These are phyloP conservation scores for Lumnitzera littorea DNA, from an alignment of 345 rosid genomes.

Conservation along the genomic window DNA sequence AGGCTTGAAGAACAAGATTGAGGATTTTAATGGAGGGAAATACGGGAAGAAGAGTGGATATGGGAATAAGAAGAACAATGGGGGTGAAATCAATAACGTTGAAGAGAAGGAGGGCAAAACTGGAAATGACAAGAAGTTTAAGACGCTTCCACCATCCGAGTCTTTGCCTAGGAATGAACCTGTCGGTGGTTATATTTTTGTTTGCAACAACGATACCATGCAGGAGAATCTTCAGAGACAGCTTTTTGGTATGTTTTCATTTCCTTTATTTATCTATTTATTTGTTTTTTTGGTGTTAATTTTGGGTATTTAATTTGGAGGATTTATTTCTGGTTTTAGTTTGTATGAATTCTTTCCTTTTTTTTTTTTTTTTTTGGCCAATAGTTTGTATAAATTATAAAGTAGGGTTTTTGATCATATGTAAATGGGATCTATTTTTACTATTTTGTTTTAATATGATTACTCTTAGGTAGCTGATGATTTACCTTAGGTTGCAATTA, in stretches of 20 bases:
- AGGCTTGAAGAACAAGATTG: conserved; percentile 46
- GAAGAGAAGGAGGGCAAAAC: conserved; percentile 23
- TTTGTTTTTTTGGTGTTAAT: neutral
- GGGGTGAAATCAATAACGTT: conserved; percentile 16
- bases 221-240: conserved; percentile 44
- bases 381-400: too few relatives aligned
- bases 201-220: conserved; percentile 62
- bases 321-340: too few relatives aligned
- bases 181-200: conserved; percentile 53
- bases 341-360: too few relatives aligned
- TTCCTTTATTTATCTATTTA: neutral
- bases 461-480: too few relatives aligned
- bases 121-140: conserved; percentile 24
- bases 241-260: conserved; percentile 37
- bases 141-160: conserved; percentile 29
- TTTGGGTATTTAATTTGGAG: too few relatives aligned
- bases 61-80: conserved; percentile 24
- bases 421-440: too few relatives aligned
- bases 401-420: too few relatives aligned
- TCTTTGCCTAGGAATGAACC: conserved; percentile 32
- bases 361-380: too few relatives aligned
- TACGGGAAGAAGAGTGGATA: conserved; percentile 42
- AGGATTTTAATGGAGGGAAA: conserved; percentile 39
- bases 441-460: too few relatives aligned
- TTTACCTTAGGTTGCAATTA: too few relatives aligned